phyloP scores from a whole-genome alignment of 495 filamentous ascomycete genomes.

The Oleoguttula mirabilis region DNA sequence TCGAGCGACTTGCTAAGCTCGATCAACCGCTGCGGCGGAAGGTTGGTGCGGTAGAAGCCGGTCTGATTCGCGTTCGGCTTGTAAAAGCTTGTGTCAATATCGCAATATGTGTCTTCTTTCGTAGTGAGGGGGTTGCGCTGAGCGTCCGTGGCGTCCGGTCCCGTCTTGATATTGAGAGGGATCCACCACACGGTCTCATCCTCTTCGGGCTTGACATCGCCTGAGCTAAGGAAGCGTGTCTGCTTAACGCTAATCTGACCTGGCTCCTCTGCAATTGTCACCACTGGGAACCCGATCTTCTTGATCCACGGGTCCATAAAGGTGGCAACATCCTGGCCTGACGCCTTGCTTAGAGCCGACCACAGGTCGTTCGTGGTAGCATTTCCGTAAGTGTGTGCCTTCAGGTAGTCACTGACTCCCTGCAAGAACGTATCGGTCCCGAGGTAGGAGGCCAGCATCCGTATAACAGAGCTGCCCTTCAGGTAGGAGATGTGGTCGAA shows the following conservation, averaged over 20 bases:
- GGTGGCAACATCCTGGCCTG: constrained; percentile 69
- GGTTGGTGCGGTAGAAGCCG: constrained; percentile 90
- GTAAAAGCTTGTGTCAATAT: constrained; percentile 71
- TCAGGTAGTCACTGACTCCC: constrained; percentile 78
- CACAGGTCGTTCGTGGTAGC: constrained; percentile 89
- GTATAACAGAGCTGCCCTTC: constrained; percentile 87
- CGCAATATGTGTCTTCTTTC: constrained; percentile 60
- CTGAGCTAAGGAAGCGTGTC: constrained; percentile 75
- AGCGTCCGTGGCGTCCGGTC: constrained; percentile 40
- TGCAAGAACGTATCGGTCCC: constrained; percentile 74
- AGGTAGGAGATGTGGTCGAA: constrained; percentile 92
- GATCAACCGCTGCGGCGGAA: constrained; percentile 63
- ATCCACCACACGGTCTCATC: constrained; percentile 95
- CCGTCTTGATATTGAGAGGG: constrained; percentile 64
- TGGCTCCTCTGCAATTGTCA: constrained; percentile 73
- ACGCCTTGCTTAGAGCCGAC: constrained; percentile 74
- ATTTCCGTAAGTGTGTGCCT: constrained; percentile 77
- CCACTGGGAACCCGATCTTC: constrained; percentile 83
- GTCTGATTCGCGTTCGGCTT: constrained; percentile 81
- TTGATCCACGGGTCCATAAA: constrained; percentile 94
- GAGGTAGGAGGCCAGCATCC: constrained; percentile 82
- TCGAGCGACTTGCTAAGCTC: constrained; percentile 65
- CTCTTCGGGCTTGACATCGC: constrained; percentile 72
- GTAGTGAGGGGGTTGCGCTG: constrained; percentile 52
- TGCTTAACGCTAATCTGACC: constrained; percentile 73